These are phyloP conservation scores for Cadophora gregata DNA, from an alignment of 2,329 filamentous ascomycete species.

Conservation along the genomic window DNA sequence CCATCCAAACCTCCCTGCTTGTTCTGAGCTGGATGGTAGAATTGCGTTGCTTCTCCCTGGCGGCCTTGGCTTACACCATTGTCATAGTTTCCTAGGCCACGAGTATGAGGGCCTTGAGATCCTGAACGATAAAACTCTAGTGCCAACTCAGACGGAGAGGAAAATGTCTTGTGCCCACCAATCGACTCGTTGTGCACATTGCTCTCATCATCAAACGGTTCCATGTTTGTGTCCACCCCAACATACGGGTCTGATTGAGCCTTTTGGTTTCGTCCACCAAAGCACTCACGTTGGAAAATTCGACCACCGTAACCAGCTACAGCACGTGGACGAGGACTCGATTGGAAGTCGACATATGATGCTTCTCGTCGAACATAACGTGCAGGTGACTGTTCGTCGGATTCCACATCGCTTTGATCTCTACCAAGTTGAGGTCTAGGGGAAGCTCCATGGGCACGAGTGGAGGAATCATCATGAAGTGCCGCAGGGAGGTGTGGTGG, in stretches of 20 bases:
- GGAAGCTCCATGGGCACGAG: background rate
- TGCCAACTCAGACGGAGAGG: background rate
- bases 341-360: background rate
- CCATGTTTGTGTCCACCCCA: background rate
- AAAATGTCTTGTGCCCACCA: background rate
- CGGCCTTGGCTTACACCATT: background rate
- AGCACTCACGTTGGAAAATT: background rate
- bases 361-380: background rate
- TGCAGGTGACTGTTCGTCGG: background rate
- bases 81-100: background rate
- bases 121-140: too few relatives aligned
- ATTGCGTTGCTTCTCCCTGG: background rate
- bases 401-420: background rate
- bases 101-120: background rate
- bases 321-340: too few relatives aligned
- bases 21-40: background rate
- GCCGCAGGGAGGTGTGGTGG: background rate
- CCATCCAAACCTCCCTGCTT: background rate
- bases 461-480: background rate
- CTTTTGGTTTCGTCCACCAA: background rate
- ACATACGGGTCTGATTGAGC: background rate
- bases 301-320: background rate
- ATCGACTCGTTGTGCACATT: background rate
- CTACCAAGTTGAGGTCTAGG: too few relatives aligned
- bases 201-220: background rate